These are phyloP conservation scores for Discostella stelligera DNA, from an alignment of 352 stramenopile genomes.

Conservation along the genomic window DNA sequence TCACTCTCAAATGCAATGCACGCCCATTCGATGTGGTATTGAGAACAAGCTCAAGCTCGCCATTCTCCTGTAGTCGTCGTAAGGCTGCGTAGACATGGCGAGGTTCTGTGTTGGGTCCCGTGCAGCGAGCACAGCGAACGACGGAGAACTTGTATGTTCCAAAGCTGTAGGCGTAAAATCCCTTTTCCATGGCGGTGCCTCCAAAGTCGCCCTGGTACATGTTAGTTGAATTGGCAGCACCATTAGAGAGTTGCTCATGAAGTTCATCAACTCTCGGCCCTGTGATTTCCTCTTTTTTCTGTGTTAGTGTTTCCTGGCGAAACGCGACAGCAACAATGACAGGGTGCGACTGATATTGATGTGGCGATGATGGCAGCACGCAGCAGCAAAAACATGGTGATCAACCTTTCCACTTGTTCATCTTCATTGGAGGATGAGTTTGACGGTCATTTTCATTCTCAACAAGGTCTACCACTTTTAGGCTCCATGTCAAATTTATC, in stretches of 20 bases:
- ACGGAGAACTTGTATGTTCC: slow-evolving; percentile 78
- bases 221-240: not conserved
- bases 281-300: slow-evolving; percentile 1
- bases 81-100: slow-evolving; percentile 77
- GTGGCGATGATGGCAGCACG: not conserved
- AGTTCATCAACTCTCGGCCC: slow-evolving; percentile 22
- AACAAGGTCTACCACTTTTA: not conserved
- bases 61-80: slow-evolving; percentile 57
- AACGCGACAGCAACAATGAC: slow-evolving; percentile 3
- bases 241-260: not conserved
- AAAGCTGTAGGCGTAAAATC: slow-evolving; percentile 70
- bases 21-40: slow-evolving; percentile 54
- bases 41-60: slow-evolving; percentile 72
- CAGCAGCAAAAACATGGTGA: not conserved
- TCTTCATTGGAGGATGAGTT: not conserved
- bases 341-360: not conserved
- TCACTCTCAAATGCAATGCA: slow-evolving; percentile 61
- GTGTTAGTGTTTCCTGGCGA: no score
- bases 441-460: not conserved
- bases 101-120: slow-evolving; percentile 64
- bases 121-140: slow-evolving; percentile 52
- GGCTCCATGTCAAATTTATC: not conserved
- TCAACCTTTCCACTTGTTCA: not conserved
- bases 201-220: slow-evolving; percentile 24
- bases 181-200: slow-evolving; percentile 60